Base-by-base conservation (phyloP, 208 protist genomes). In the Blastocrithidia nonstop region DNA sequence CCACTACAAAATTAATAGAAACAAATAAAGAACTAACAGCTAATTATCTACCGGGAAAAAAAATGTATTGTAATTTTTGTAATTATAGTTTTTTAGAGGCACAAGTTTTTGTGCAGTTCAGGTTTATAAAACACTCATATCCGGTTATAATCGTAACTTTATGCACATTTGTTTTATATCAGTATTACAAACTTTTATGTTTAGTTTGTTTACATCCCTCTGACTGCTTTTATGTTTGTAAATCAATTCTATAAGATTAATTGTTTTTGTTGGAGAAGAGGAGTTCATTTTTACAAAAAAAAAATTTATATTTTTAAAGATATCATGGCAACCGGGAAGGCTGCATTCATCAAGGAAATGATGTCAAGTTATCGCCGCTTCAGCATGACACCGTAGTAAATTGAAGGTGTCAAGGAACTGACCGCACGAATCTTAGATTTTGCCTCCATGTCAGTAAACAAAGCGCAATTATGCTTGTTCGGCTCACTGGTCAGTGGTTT, bases 401-500 rank as follows among this genome's bases (percentile, higher is more conserved):
- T 33, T 6, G 61, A 33, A 9, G 60, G 66, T 33, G 45, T 93
- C 15, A 32, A 27, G 7, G 79, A 93, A 26, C 50, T 93, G 13
- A 45, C 61, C 45, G 29, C 49, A 11, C 72, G 84, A 19, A 54
- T 93, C 11, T 24, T 75, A 0, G 77, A 86, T 26, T 57, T 93
- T 32, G 64, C 67, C n/a, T 52, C 63, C 24, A 68, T 59, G 6
- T 71, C 66, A 28, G 84, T 86, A 8, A 93, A 93, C 63, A 93
- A 93, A 47, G 71, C 61, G 7, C 58, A 75, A 38, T 53, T 93
- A 26, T 66, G 82, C 50, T 54, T 85, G 9, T 89, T 93, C 39
- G 84, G 84, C 7, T 93, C 84, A 0, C 74, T 84, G 20, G 74
- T 77, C 6, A 88, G 60, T 28, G 77, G 84, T 13, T 93, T 93